Evolutionary conservation across 2,329 filamentous ascomycete genomes (phyloP), one percentile per base, ranked within the genome.

Genomic region (Penicillium sp.): DNA sequence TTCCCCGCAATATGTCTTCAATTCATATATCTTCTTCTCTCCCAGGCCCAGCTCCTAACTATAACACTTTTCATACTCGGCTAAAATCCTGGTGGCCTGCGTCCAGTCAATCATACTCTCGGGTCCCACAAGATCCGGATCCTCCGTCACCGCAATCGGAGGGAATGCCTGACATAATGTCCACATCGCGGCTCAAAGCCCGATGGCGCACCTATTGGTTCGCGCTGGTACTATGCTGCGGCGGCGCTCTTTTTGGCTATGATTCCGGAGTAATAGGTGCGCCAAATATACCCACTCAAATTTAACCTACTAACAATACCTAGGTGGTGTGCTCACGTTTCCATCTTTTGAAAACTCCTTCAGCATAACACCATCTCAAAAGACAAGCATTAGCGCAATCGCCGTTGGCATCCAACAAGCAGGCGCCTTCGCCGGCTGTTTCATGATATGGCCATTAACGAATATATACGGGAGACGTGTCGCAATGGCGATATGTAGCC

Each of bases 331-430:
- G 14, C 67, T 81, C 32, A 80, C 77, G 11, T 73, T 81, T 31
- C 50, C 67, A 10, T 77, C 76, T 3, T 81, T 79, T 61, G 65
- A 75, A 40, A 57, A 68, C 43, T 76, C 78, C 55, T 80, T 78
- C 55, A 57, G 65, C 16, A 79, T 76, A 58, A 69, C 69, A n/a
- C 65, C 67, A 10, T 62, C 64, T 3, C 62, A 77, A 43, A 69
- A 74, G 54, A 80, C 78, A 1, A 66, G 71, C 11, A 71, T 79
- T 44, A 79, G 77, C 55, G 74, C 79, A 9, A 76, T 82, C 36
- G 77, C 79, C 38, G 79, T 83, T 8, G 76, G 77, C 2, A 76
- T 82, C 16, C 79, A 82, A 49, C 79, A 82, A 56, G 76, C 80
- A 8, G 81, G 80, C 22, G 79, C 80, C 32, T 79, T 84, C 55